A percentile compares a stretch with the other conserved stretches of the same genome.
phyloP scores from a whole-genome alignment of 2,329 filamentous ascomycete species.

The Cercospora sp. region DNA sequence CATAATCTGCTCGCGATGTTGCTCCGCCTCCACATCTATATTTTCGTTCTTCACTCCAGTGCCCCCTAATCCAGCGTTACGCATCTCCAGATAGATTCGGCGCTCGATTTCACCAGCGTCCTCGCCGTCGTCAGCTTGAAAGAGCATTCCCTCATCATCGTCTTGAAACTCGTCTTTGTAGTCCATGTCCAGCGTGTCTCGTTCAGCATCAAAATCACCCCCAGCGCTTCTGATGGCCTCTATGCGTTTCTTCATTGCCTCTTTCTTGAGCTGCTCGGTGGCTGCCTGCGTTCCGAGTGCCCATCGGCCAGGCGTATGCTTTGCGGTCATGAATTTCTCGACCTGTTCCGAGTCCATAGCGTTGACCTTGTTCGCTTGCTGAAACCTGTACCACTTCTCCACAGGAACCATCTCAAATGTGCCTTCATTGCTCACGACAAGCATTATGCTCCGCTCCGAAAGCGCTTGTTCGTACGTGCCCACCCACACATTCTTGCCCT shows the following conservation, averaged over 20 bases:
- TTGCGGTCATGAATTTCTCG: slow-evolving; percentile 78
- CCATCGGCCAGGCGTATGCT: slow-evolving; percentile 76
- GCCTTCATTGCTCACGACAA: slow-evolving; percentile 68
- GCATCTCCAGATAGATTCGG: slow-evolving; percentile 72
- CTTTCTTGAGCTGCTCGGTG: slow-evolving; percentile 33
- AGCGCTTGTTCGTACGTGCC: slow-evolving; percentile 87
- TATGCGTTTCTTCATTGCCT: slow-evolving; percentile 45
- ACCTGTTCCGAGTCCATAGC: slow-evolving; percentile 79
- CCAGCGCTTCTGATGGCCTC: slow-evolving; percentile 35
- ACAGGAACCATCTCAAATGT: slow-evolving; percentile 83
- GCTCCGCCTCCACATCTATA: slow-evolving; percentile 51
- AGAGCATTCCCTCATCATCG: slow-evolving; percentile 75
- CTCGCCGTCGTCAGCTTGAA: slow-evolving; percentile 80
- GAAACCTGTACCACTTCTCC: slow-evolving; percentile 94
- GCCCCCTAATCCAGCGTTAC: slow-evolving; percentile 79
- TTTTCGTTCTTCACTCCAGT: slow-evolving; percentile 53
- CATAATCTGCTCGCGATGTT: slow-evolving; percentile 67
- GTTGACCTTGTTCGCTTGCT: slow-evolving; percentile 62
- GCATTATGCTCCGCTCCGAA: slow-evolving; percentile 76
- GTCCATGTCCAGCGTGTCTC: slow-evolving; percentile 67
- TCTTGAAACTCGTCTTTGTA: slow-evolving; percentile 75
- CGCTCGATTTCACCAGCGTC: slow-evolving; percentile 64
- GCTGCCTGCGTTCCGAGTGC: slow-evolving; percentile 65
- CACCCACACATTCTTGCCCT: slow-evolving; percentile 92
- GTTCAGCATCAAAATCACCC: slow-evolving; percentile 55